These are phyloP conservation scores for Oryza longistaminata DNA, from an alignment of 176 grass and related monocot genomes.

Conservation along the genomic window DNA sequence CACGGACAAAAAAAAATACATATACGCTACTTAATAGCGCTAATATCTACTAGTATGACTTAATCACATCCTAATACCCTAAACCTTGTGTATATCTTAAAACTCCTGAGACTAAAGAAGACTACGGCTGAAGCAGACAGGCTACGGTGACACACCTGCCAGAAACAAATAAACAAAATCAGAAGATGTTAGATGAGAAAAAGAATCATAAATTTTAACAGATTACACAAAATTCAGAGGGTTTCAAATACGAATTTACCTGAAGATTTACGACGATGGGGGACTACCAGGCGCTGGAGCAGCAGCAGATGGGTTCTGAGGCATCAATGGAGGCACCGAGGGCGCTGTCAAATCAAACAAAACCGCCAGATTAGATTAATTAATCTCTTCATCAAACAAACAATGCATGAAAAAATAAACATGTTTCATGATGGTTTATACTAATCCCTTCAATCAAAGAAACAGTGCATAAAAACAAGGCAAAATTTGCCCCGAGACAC, in stretches of 20 bases:
- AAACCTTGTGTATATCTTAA: too few relatives aligned
- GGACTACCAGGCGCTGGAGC: background rate
- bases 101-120: too few relatives aligned
- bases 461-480: too few relatives aligned
- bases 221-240: too few relatives aligned
- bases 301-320: background rate
- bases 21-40: too few relatives aligned
- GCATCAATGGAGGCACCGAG: constrained; percentile 21
- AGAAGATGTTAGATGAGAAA: too few relatives aligned
- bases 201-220: background rate
- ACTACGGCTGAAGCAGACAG: background rate
- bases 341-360: constrained; percentile 20
- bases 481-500: too few relatives aligned
- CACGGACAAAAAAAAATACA: too few relatives aligned
- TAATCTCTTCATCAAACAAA: background rate
- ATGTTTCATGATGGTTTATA: background rate
- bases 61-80: too few relatives aligned
- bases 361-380: background rate
- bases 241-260: background rate
- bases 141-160: constrained; percentile 11
- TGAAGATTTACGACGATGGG: background rate
- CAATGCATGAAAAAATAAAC: background rate
- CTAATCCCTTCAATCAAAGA: too few relatives aligned
- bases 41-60: too few relatives aligned
- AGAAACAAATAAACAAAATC: background rate